Evolutionary conservation across 2,329 filamentous ascomycete species (phyloP).

Genomic region (Fusarium verrucosum): DNA sequence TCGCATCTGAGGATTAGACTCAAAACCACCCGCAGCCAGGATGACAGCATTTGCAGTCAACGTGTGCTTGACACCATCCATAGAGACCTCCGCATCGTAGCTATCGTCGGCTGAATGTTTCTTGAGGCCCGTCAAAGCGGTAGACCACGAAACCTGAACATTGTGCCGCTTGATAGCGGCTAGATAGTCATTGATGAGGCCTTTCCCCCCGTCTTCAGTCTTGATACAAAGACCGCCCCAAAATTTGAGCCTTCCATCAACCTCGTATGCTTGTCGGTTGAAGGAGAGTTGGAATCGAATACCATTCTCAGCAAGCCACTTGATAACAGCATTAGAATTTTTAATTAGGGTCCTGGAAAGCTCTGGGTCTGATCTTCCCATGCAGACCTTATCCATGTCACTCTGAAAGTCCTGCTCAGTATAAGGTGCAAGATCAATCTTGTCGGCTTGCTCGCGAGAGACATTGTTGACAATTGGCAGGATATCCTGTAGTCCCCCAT

Average conservation of each 20-base stretch:
- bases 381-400: conserved; percentile 15
- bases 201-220: conserved; percentile 13
- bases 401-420: conserved; percentile 5
- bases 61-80: accelerated
- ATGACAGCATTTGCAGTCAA: background rate
- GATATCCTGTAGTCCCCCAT: background rate
- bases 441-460: background rate
- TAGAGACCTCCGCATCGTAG: background rate
- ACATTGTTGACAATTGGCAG: conserved; percentile 19
- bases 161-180: background rate
- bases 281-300: conserved; percentile 17
- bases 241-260: conserved; percentile 11
- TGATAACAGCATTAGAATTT: conserved; percentile 10
- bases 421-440: conserved; percentile 12
- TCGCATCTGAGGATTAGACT: conserved; percentile 65
- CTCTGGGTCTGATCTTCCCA: conserved; percentile 14
- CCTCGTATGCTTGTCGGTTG: conserved; percentile 12
- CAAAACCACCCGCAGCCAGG: conserved; percentile 11
- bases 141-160: conserved; percentile 7
- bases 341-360: conserved; percentile 1
- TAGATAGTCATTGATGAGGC: conserved; percentile 15
- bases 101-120: background rate
- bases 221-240: conserved; percentile 17
- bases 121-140: background rate
- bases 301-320: conserved; percentile 15